Evolutionary conservation across 2,329 filamentous ascomycete species (phyloP), one percentile per base, ranked within the genome.

Genomic region (Claviceps maximensis): DNA sequence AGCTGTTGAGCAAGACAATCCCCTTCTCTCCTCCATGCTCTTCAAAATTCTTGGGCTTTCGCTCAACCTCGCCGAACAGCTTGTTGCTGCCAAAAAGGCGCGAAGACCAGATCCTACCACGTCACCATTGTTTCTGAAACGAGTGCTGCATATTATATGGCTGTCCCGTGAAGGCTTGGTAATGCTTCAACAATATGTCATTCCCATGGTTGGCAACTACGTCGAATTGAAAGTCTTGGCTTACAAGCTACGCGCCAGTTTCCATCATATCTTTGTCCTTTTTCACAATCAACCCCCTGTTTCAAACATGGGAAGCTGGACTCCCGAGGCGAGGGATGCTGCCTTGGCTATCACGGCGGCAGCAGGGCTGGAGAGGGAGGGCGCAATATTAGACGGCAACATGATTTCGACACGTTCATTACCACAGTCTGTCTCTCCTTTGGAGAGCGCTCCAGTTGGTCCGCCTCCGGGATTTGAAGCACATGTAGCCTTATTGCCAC

Each of bases 251-350:
- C 84, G 89, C 55, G 93, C 93, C 17, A 95, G 89, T 21, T 95
- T 97, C 65, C 93, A 94, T 62, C 91, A 98, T 71, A 89, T 98
- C 59, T 95, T 95, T 67, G 93, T 95, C 52, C 78, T 97, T 13
- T 97, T 96, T 65, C 89, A 96, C 72, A 96, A 96, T 69, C 82
- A 88, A 51, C 91, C 91, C 0, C 77, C 85, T 0, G 79, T 95
- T 53, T 84, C 83, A 46, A 73, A 76, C 38, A 76, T 80, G 62
- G 76, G 76, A 21, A 71, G 78, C 55, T 71, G 74, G 57, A 74
- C 73, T 0, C 72, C 75, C 13, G 74, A 77, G 49, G 61, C 64
- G 3, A 65, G 71, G 48, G 69, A 67, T 15, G 67, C 66, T 56
- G 61, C 65, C 9, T 57, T 68, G 31, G 65, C 68, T 1, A 47